Evolutionary conservation across 345 rosid species (phyloP), one percentile per base, ranked within the genome.

Genomic region (Eucalyptus microcorys): DNA sequence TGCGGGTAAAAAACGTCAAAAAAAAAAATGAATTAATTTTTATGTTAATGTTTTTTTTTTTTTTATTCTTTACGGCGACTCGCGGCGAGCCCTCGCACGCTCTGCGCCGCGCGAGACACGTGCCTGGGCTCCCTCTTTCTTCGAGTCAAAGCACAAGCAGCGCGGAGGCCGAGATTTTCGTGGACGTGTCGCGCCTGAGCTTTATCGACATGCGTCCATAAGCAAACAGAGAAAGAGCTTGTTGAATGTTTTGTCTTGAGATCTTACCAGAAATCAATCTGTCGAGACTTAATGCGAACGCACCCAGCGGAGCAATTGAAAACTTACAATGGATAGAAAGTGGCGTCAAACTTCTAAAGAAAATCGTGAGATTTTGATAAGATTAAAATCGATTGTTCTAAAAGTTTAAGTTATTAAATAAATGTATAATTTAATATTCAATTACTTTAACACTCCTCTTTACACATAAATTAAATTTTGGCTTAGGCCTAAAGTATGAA

Each of bases 341-440:
- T 34, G 26, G 5, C 21, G 26, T 52, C 10, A 1, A 52, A 21
- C 57, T 52, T 10, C 10, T 26, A 14, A 30, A 27, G 4, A 30
- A 61, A 30, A 30, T 2, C 0, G 3, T 3, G 17, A 8, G 57
- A 52, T 52, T 52, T 52, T 52, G 26, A 52, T 7, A 52, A 61
- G 7, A 50, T 17, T 17, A 50, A 0, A 7, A 19, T 52, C 2
- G 0, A 52, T 0, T 52, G 0, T 52, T 52, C 1, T 19, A 52
- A 52, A 52, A 52, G 4, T 1, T 52, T 19, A 52, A 52, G 0
- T 52, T 52, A 52, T 52, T 19, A 52, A 50, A 49, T 49, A 0
- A 2, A 49, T 49, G 0, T 14, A 7, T 52, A 52, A 52, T 52
- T 52, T 52, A 8, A 52, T 52, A 21, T 52, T 52, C 26, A 52